Base-by-base conservation (phyloP, 176 grass and related monocot species). In the Calamus simplicifolius region DNA sequence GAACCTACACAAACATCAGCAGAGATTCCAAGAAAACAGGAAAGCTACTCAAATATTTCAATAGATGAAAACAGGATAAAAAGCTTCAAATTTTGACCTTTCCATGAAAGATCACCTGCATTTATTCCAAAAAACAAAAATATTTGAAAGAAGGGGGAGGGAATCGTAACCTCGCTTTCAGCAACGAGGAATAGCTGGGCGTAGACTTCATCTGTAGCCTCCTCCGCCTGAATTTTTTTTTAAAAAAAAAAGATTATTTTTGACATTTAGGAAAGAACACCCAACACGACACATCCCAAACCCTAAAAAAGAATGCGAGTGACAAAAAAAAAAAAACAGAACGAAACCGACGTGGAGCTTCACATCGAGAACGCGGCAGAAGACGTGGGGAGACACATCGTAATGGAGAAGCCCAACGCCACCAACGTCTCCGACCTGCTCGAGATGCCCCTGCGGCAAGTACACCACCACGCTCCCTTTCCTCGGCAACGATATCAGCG, bases 361-460 rank as follows among this genome's bases (percentile, higher is more conserved):
- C 59, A 92, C 75, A 48, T 88, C 87, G 16, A 82, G 73, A 5
- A 97, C 93, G 50, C 87, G 93, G 69, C 93, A 97, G 77, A 75
- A 80, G 21, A 97, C 87, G 71, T 97, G 93, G 56, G 93, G 87
- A 29, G 79, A 72, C 64, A 87, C 70, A 50, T 61, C 49, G 70
- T 75, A 61, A 77, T 57, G 4, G 74, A 38, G 19, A 69, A 57
- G 5, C 48, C 14, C 27, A 26, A 49, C 49, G 17, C 73, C 63
- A 0, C 55, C 6, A 1, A 49, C 48, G 10, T 69, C 73, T n/a
- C 71, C 79, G 26, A 85, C 66, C 25, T 83, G 83, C 0, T 85
- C 87, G 49, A 97, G 69, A 70, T 97, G 87, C 17, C 75, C 93
- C 70, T 97, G 93, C 64, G 93, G 93, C 78, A 97, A 83, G 75